A percentile compares a stretch with the other conserved stretches of the same genome.
Evolutionary conservation across 2,329 filamentous ascomycete species (phyloP).

Genomic region (Talaromyces atroroseus): DNA sequence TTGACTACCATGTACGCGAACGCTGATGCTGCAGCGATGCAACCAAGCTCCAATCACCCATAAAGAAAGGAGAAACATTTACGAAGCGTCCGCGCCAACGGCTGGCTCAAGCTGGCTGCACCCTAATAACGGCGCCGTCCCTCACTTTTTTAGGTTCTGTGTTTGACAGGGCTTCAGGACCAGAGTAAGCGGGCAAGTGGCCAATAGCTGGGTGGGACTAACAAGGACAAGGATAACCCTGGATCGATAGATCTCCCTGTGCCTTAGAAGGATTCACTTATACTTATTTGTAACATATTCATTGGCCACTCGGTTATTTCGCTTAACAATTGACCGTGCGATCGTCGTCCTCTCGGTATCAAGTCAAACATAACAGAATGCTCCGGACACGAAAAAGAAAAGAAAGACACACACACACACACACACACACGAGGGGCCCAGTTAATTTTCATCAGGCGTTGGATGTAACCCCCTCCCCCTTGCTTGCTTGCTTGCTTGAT

Average conservation of each 20-base stretch:
- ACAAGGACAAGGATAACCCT: not conserved
- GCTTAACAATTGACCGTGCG: not conserved
- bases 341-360: not conserved
- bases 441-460: not conserved
- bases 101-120: not conserved
- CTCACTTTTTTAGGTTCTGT: not conserved
- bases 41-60: not conserved
- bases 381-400: not conserved
- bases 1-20: not conserved
- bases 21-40: not conserved
- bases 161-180: not conserved
- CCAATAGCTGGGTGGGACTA: not conserved
- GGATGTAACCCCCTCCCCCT: constrained; percentile 3
- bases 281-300: not conserved
- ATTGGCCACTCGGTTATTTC: not conserved
- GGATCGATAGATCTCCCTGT: not conserved
- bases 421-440: no score
- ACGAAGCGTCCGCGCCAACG: not conserved
- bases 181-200: not conserved
- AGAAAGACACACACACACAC: not conserved
- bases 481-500: not conserved
- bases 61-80: not conserved
- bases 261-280: not conserved
- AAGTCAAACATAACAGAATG: not conserved
- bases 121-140: not conserved